Evolutionary conservation across 768 basidiomycete species (phyloP), one percentile per base, ranked within the genome.

Genomic region (Pulveroboletus sp.): DNA sequence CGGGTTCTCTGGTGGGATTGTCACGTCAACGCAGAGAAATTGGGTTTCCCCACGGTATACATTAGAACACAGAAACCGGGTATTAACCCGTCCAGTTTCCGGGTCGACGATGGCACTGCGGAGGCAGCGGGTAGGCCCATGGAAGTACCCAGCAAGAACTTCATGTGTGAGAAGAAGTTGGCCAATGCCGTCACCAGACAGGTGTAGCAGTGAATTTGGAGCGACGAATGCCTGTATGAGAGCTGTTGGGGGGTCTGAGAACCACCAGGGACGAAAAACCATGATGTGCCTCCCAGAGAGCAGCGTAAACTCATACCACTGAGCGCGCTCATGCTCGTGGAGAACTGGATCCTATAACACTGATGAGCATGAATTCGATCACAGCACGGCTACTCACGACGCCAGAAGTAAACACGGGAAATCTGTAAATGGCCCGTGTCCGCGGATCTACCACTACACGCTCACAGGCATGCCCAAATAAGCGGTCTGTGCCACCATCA

Each of bases 101-200:
- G 43, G 50, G 34, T 61, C 40, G n/a, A 59, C 14, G n/a, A 53
- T 27, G 21, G 53, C 42, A 36, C 32, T 32, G 17, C 60, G 57
- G 31, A 62, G 50, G 23, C 14, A 35, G 16, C 50, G 49, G 4
- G 47, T 32, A 11, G 59, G 59, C 4, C 25, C 38, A 36, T 40
- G 42, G 19, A 41, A 25, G 27, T 33, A 27, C 17, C 50, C 38
- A 20, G 36, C 35, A 7, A 61, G 49, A 24, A 42, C 32, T 39
- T 60, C 60, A 19, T 61, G 60, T 11, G 61, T 49, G n/a, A 61
- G 60, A 5, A 23, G 47, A 38, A 62, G 53, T 31, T 40, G 51
- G 19, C 19, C 24, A 20, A 6, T 29, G 21, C 43, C 40, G 8
- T 20, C 12, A 13, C 39, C 31, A 19, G 43, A 17, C 20, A 6